phyloP scores from a whole-genome alignment of 106 monocot genomes.

The Acanthochlamys bracteata region DNA sequence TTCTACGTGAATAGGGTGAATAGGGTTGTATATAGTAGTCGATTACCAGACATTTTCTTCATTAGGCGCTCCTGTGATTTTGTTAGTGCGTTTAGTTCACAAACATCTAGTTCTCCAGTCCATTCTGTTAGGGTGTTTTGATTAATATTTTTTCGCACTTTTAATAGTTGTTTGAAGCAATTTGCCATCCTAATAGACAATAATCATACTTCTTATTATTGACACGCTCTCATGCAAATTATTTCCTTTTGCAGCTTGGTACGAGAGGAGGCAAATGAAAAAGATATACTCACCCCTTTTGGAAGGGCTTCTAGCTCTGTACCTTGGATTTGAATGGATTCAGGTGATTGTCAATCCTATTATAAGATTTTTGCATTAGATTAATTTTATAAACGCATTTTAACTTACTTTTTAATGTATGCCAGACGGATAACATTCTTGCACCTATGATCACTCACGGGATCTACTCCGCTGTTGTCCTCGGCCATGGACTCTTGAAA shows the following conservation, averaged over 20 bases:
- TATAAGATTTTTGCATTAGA: neutral
- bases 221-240: neutral
- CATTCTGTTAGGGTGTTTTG: too few relatives aligned
- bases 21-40: too few relatives aligned
- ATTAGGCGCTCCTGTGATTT: too few relatives aligned
- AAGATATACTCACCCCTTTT: constrained; percentile 93
- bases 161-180: too few relatives aligned
- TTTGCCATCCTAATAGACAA: too few relatives aligned
- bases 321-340: constrained; percentile 97
- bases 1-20: too few relatives aligned
- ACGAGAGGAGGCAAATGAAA: constrained; percentile 84
- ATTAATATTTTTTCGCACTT: too few relatives aligned
- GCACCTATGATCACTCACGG: constrained; percentile 94
- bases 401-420: constrained; percentile 4
- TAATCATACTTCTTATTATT: too few relatives aligned
- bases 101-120: too few relatives aligned
- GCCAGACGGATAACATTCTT: constrained; percentile 89
- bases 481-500: constrained; percentile 83
- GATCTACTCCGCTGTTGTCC: constrained; percentile 79
- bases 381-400: neutral
- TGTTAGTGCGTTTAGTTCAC: too few relatives aligned
- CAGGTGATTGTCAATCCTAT: constrained; percentile 34
- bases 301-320: constrained; percentile 84
- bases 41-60: too few relatives aligned
- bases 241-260: constrained; percentile 64